A percentile compares a stretch with the other conserved stretches of the same genome.
phyloP scores from a whole-genome alignment of 129 eudicot species.

The Pseudognaphalium luteoalbum region DNA sequence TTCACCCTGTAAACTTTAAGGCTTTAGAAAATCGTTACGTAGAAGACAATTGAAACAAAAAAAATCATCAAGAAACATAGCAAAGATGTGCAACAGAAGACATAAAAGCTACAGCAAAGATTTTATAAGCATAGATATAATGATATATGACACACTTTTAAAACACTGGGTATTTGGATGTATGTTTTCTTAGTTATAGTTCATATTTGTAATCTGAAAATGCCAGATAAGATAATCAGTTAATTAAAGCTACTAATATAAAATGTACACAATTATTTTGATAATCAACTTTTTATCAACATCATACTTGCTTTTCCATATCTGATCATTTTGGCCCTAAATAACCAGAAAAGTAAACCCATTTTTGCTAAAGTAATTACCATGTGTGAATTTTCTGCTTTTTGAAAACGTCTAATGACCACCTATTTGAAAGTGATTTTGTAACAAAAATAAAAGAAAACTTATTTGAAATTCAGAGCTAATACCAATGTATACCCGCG shows the following conservation, averaged over 20 bases:
- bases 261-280: background rate
- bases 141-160: background rate
- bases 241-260: background rate
- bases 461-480: constrained; percentile 84
- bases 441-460: constrained; percentile 36
- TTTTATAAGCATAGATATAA: background rate
- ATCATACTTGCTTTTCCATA: background rate
- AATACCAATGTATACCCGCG: constrained; percentile 90
- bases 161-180: background rate
- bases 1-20: constrained; percentile 66
- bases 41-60: background rate
- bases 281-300: background rate
- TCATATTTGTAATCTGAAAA: background rate
- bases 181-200: background rate
- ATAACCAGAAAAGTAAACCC: background rate
- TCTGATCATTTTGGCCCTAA: background rate
- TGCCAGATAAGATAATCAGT: background rate
- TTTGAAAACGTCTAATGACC: constrained; percentile 4
- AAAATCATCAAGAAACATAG: background rate
- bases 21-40: constrained; percentile 7
- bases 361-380: background rate
- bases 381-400: constrained; percentile 4
- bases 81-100: background rate
- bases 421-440: constrained; percentile 29
- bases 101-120: background rate